Evolutionary conservation across 176 grass and related monocot genomes (phyloP), one percentile per base, ranked within the genome.

Genomic region (Saccharum officinarum): DNA sequence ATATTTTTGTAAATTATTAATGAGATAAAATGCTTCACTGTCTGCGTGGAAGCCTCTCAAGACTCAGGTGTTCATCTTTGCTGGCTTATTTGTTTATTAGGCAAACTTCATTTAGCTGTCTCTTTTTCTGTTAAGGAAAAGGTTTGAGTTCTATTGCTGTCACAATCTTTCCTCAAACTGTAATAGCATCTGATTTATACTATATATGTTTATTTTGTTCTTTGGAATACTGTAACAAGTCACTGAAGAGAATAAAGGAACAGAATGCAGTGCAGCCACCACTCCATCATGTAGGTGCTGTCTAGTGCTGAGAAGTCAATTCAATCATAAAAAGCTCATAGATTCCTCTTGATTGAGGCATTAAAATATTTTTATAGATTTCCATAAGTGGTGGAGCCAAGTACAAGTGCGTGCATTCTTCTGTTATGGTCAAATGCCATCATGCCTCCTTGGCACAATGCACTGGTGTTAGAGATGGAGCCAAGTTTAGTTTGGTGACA

Each of bases 381-480:
- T 87, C 81, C 81, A 73, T 82, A 82, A 92, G 46, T 82, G 82
- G 87, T 78, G 80, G 88, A 90, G 77, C 85, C 87, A 90, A 87
- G 60, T 90, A 79, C 47, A 82, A 33, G 50, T 90, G 79, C 69
- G 8, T 76, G 76, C 76, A 80, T 81, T 81, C 82, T 45, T 80
- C 64, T 79, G 49, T 75, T 80, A 71, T 67, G 46, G 75, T 83
- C 75, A 87, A 84, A 40, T 75, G 37, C 68, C 46, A 90, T 90
- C 75, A 87, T 87, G 67, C 22, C 14, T 87, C 75, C 47, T 84
- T 87, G 89, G 73, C 68, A 80, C 14, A 78, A 75, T 62, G 59
- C 67, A 49, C 80, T 83, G 8, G 55, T 81, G 65, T 45, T 26
- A 77, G 57, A 42, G 25, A 42, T 76, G 77, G 68, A 90, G 68